These are phyloP conservation scores for Talaromyces nanjingensis DNA, from an alignment of 495 filamentous ascomycete genomes.

Conservation along the genomic window DNA sequence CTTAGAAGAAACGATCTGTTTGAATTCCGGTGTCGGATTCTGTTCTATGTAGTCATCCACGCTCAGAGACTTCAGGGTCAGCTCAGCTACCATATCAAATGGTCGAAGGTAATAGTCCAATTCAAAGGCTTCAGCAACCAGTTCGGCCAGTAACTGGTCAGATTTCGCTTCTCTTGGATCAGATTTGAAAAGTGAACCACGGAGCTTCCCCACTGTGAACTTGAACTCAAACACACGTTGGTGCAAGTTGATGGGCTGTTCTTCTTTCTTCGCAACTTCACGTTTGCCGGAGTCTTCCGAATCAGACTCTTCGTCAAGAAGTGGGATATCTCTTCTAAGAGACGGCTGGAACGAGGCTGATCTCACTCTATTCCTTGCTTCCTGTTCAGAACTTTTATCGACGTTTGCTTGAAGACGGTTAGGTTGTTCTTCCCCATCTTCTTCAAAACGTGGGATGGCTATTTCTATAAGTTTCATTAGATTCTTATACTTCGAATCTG, in stretches of 20 bases:
- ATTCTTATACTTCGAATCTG: slow-evolving; percentile 91
- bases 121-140: slow-evolving; percentile 84
- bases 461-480: slow-evolving; percentile 95
- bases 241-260: slow-evolving; percentile 56
- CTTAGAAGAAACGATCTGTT: slow-evolving; percentile 87
- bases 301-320: slow-evolving; percentile 70
- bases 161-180: slow-evolving; percentile 70
- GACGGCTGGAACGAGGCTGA: slow-evolving; percentile 60
- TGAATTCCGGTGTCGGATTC: slow-evolving; percentile 86
- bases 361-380: slow-evolving; percentile 34
- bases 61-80: slow-evolving; percentile 77
- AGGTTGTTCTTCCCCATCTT: slow-evolving; percentile 24
- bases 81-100: slow-evolving; percentile 87
- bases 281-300: slow-evolving; percentile 51
- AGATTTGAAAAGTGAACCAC: slow-evolving; percentile 83
- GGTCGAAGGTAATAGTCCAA: slow-evolving; percentile 81
- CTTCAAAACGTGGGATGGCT: slow-evolving; percentile 78
- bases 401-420: slow-evolving; percentile 10
- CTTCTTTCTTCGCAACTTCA: slow-evolving; percentile 51
- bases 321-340: slow-evolving; percentile 62
- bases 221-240: slow-evolving; percentile 92
- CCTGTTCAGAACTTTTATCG: slow-evolving; percentile 23
- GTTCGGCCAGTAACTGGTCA: slow-evolving; percentile 79
- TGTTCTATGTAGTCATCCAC: slow-evolving; percentile 92
- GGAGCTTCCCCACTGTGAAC: slow-evolving; percentile 86